Percentiles rank a stretch among this genome's conserved stretches.
These are phyloP conservation scores for Iris pallida DNA, from an alignment of 116 monocot genomes.

Conservation along the genomic window DNA sequence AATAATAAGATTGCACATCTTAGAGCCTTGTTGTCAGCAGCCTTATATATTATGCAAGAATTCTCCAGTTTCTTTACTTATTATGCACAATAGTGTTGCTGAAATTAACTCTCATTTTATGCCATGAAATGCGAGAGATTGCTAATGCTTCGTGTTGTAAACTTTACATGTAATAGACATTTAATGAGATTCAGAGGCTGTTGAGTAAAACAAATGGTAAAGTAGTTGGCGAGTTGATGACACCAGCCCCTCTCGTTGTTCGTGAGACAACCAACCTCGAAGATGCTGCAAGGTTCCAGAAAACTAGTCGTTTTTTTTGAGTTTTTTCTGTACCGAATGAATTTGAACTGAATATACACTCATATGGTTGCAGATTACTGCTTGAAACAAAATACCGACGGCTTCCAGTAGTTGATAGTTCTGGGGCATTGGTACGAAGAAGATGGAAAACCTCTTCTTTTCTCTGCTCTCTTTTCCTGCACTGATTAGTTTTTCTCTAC, in stretches of 20 bases:
- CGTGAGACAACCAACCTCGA: constrained; percentile 83
- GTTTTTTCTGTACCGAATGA: neutral
- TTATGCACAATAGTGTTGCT: no score
- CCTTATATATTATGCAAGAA: no score
- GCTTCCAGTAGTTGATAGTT: constrained; percentile 78
- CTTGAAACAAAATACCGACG: constrained; percentile 87
- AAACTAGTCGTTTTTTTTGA: neutral
- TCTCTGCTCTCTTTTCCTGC: neutral
- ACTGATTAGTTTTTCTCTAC: constrained; percentile 6
- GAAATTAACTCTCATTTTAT: no score
- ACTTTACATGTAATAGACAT: constrained; percentile 42
- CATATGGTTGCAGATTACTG: constrained; percentile 46
- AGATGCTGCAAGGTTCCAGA: constrained; percentile 78
- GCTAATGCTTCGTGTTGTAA: neutral
- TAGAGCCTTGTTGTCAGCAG: no score
- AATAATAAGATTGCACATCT: no score
- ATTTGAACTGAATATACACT: neutral
- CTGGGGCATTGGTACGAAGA: constrained; percentile 72
- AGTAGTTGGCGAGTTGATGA: constrained; percentile 86
- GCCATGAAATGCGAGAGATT: neutral
- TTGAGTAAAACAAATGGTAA: constrained; percentile 86
- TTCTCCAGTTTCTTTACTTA: no score
- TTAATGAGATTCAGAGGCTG: constrained; percentile 84
- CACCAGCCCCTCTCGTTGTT: constrained; percentile 74
- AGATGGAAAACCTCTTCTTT: neutral